Conservation (phyloP, 2,329 filamentous ascomycete genomes). For the Neofusicoccum parvum region DNA sequence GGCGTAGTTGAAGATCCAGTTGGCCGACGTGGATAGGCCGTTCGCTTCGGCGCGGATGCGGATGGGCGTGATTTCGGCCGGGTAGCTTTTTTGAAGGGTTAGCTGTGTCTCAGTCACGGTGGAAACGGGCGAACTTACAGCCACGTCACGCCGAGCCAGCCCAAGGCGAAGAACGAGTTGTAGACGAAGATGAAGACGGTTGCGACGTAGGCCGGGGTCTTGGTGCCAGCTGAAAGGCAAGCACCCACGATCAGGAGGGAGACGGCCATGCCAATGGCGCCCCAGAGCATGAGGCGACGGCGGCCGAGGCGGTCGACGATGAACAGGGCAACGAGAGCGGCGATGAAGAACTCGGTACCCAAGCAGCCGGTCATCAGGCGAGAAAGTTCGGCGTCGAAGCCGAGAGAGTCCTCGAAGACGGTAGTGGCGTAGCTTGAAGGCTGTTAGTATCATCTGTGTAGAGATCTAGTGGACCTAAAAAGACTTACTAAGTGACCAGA, state of each 20-base stretch:
- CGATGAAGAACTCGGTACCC: slow-evolving; percentile 35
- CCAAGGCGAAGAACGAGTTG: slow-evolving; percentile 57
- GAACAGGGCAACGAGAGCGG: slow-evolving; percentile 30
- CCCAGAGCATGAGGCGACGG: slow-evolving; percentile 36
- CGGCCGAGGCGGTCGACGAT: slow-evolving; percentile 35
- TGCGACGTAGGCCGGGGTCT: slow-evolving; percentile 40
- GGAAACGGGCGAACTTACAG: background rate
- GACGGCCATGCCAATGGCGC: slow-evolving; percentile 33
- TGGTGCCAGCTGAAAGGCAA: slow-evolving; percentile 13
- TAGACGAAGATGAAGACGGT: slow-evolving; percentile 58
- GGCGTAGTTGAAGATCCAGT: slow-evolving; percentile 42
- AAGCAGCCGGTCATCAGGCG: slow-evolving; percentile 24
- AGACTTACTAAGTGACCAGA: slow-evolving; percentile 19
- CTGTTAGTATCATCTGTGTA: background rate
- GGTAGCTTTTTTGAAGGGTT: slow-evolving; percentile 43
- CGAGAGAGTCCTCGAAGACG: slow-evolving; percentile 18
- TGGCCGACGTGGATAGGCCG: slow-evolving; percentile 39
- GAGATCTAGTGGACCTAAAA: background rate
- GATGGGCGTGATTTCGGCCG: slow-evolving; percentile 49
- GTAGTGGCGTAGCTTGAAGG: slow-evolving; percentile 16
- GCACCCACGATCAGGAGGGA: slow-evolving; percentile 34
- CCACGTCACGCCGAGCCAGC: slow-evolving; percentile 52
- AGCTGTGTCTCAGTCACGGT: background rate
- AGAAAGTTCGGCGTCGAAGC: slow-evolving; percentile 34
- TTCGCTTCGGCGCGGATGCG: slow-evolving; percentile 41